Conservation (phyloP, 75 land plant genomes). For the Chamaecyparis obtusa region DNA sequence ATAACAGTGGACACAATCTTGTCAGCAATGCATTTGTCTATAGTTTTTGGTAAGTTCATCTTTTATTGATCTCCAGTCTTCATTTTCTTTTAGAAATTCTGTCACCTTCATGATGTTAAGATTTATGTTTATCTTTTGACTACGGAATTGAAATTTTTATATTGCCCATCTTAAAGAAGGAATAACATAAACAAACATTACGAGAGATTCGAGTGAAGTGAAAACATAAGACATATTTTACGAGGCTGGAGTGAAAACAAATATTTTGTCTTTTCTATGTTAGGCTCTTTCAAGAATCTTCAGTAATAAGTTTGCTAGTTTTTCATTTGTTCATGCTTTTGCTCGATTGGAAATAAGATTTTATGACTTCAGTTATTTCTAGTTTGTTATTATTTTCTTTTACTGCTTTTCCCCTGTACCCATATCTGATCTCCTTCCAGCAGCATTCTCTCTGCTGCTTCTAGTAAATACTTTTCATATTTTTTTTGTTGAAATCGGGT, state of each 20-base stretch:
- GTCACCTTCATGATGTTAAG: not conserved
- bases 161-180: not conserved
- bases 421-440: too few relatives aligned
- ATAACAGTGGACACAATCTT: constrained; percentile 78
- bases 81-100: not conserved
- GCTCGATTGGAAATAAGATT: not conserved
- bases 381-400: not conserved
- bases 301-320: not conserved
- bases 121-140: not conserved
- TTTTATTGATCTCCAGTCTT: not conserved
- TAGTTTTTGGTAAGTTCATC: constrained; percentile 72
- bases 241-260: not conserved
- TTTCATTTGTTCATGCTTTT: not conserved
- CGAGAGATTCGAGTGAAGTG: not conserved
- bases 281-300: not conserved
- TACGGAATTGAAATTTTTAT: too few relatives aligned
- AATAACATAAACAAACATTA: not conserved
- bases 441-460: too few relatives aligned
- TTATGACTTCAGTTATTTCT: not conserved
- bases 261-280: not conserved
- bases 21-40: constrained; percentile 78
- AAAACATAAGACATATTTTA: too few relatives aligned
- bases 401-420: too few relatives aligned
- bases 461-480: too few relatives aligned
- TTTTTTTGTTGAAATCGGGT: too few relatives aligned